A percentile compares a stretch with the other conserved stretches of the same genome.
Evolutionary conservation across 306 rosid genomes (phyloP).

Genomic region (Rubus idaeus): DNA sequence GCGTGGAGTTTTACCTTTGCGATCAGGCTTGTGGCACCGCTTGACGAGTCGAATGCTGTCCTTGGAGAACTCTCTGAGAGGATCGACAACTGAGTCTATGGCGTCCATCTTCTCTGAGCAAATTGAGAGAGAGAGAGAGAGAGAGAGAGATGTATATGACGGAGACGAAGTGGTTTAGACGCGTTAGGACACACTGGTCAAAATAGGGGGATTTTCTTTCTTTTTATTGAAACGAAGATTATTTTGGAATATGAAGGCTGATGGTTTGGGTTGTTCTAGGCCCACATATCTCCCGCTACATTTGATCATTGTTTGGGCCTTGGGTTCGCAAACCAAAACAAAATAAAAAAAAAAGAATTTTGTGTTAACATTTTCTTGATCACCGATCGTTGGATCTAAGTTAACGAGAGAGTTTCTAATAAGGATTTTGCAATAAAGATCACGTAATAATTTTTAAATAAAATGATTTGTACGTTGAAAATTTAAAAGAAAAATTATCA

Average conservation of each 20-base stretch:
- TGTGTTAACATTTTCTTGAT: too few relatives aligned
- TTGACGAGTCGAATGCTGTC: constrained; percentile 57
- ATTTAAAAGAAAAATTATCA: too few relatives aligned
- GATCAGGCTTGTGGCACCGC: constrained; percentile 60
- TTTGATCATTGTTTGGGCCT: background rate
- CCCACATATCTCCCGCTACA: background rate
- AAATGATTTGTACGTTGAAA: too few relatives aligned
- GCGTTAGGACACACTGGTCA: background rate
- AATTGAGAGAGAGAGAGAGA: background rate
- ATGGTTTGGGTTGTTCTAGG: background rate
- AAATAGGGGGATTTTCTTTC: background rate
- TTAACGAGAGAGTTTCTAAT: too few relatives aligned
- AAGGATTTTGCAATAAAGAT: too few relatives aligned
- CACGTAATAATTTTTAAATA: too few relatives aligned
- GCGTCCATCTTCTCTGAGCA: constrained; percentile 43
- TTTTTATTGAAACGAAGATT: background rate
- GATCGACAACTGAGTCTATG: constrained; percentile 49
- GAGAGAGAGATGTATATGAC: background rate
- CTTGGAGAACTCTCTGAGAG: constrained; percentile 57
- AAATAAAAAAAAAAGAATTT: too few relatives aligned
- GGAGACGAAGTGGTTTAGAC: background rate
- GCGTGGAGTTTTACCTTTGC: constrained; percentile 34
- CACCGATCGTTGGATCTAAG: too few relatives aligned
- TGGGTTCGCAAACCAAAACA: background rate
- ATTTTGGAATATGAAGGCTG: background rate